Evolutionary conservation across 2,329 filamentous ascomycete species (phyloP), one percentile per base, ranked within the genome.

Genomic region (Ophiocordyceps australis): DNA sequence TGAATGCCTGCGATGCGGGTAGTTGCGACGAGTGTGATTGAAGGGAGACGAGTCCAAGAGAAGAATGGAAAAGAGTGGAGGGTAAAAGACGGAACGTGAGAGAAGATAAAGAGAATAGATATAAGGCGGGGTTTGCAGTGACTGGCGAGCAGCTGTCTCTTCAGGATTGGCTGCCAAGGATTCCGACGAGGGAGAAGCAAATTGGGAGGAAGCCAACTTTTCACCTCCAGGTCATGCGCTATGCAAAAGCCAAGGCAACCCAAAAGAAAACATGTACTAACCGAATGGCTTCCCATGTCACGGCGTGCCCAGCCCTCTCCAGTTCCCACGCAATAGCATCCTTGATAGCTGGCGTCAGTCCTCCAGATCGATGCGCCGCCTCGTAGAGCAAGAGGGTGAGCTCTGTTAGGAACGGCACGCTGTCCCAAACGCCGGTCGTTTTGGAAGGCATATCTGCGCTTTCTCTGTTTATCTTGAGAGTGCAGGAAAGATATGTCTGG

Each of bases 201-300:
- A 11, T 14, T 19, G 23, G 19, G 14, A n/a, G n/a, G n/a, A n/a
- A n/a, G n/a, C n/a, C n/a, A n/a, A n/a, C n/a, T n/a, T n/a, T n/a
- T n/a, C n/a, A n/a, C n/a, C n/a, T n/a, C n/a, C n/a, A n/a, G n/a
- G n/a, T n/a, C n/a, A n/a, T n/a, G n/a, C n/a, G n/a, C n/a, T n/a
- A n/a, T n/a, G n/a, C n/a, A 10, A 13, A 25, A 20, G 9, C 17
- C 2, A 12, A 14, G 10, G 7, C 18, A 21, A 29, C 25, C 9
- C 27, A 18, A 27, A 21, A 22, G 18, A 28, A 22, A 12, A 9
- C 14, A 2, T n/a, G n/a, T n/a, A 43, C 52, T 22, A 47, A 59
- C 58, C 57, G 54, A 25, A 61, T 45, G 2, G 41, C 52, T 17
- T 61, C 50, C 54, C 55, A 61, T 4, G 49, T 52, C n/a, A 52